A percentile compares a stretch with the other conserved stretches of the same genome.
Conservation (phyloP, 805 yeast species). For the Blastobotrys robertii region DNA sequence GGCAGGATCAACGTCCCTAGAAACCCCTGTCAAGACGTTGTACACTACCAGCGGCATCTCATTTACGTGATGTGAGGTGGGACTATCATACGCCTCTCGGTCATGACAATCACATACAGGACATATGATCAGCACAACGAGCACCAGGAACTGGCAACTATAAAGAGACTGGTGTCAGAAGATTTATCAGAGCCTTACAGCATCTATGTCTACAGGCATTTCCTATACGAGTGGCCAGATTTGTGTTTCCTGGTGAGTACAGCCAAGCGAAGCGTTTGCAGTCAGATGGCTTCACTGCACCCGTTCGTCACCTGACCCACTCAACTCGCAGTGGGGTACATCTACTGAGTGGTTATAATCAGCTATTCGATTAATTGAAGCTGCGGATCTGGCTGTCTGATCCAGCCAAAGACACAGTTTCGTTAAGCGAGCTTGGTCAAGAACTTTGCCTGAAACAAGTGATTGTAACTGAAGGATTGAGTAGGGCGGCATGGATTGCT, state of each 20-base stretch:
- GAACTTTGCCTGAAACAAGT: too few species aligned
- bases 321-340: too few species aligned
- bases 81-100: neutral
- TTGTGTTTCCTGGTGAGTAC: constrained; percentile 48
- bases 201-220: constrained; percentile 82
- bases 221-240: constrained; percentile 84
- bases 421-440: too few species aligned
- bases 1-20: constrained; percentile 14
- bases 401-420: too few species aligned
- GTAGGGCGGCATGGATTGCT: too few species aligned
- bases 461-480: too few species aligned
- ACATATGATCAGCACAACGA: constrained; percentile 16
- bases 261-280: neutral
- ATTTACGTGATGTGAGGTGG: neutral
- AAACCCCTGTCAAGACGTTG: constrained; percentile 22
- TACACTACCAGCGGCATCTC: constrained; percentile 14
- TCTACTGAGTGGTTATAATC: too few species aligned
- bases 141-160: constrained; percentile 25
- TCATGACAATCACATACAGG: constrained; percentile 13
- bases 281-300: too few species aligned
- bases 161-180: constrained; percentile 44
- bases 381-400: too few species aligned
- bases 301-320: too few species aligned
- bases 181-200: constrained; percentile 94
- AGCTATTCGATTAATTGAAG: too few species aligned